phyloP scores from a whole-genome alignment of 2,329 filamentous ascomycete genomes.

The Venturia oleaginea region DNA sequence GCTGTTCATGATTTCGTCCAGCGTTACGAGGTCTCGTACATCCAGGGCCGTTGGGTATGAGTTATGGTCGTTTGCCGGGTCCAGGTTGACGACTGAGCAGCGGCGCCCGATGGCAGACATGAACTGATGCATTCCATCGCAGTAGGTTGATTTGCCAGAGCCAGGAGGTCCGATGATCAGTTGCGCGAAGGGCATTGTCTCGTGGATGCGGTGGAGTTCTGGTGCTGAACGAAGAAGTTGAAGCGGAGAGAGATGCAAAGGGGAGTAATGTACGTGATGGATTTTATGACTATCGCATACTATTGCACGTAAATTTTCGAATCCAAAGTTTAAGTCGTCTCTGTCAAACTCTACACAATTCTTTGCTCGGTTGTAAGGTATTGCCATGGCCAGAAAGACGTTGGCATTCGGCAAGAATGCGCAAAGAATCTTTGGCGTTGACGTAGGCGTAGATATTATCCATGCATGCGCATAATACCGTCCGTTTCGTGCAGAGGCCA shows the following conservation, averaged over 20 bases:
- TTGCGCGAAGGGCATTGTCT: conserved; percentile 53
- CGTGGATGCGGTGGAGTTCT: neutral
- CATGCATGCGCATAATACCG: too few species aligned
- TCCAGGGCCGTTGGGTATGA: conserved; percentile 85
- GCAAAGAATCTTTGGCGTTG: too few species aligned
- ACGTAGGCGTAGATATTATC: too few species aligned
- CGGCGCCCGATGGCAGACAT: conserved; percentile 90
- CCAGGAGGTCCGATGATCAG: conserved; percentile 91
- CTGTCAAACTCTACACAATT: too few species aligned
- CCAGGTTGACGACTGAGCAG: conserved; percentile 91
- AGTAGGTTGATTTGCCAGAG: conserved; percentile 94
- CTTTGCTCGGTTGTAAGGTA: too few species aligned
- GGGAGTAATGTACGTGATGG: neutral
- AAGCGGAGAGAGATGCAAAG: neutral
- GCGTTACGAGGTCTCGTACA: conserved; percentile 75
- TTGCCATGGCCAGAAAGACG: too few species aligned
- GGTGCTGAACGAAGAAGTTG: neutral
- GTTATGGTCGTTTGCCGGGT: conserved; percentile 91
- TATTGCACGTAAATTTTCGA: too few species aligned
- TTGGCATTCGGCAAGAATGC: too few species aligned
- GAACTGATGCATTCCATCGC: conserved; percentile 99
- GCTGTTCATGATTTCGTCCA: conserved; percentile 92
- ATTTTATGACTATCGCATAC: too few species aligned
- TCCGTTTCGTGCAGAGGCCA: too few species aligned
- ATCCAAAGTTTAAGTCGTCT: too few species aligned